phyloP scores from a whole-genome alignment of 2,329 filamentous ascomycete species.

The Aspergillus terreus region DNA sequence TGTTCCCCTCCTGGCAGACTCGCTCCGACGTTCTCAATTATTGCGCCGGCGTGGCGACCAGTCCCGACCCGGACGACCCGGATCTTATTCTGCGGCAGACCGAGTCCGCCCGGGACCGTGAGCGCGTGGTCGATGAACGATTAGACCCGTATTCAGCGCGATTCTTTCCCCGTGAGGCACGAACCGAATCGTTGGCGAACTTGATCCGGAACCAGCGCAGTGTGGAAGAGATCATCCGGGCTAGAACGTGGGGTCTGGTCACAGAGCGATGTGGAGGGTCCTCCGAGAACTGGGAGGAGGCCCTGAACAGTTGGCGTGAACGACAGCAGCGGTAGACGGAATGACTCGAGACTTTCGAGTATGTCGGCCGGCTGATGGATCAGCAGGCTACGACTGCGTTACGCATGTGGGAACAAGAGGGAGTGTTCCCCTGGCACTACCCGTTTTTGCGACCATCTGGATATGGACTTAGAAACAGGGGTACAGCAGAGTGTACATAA shows the following conservation, averaged over 20 bases:
- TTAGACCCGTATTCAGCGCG: slow-evolving; percentile 86
- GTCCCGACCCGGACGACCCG: slow-evolving; percentile 82
- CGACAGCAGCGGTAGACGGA: slow-evolving; percentile 20
- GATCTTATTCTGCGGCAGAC: slow-evolving; percentile 66
- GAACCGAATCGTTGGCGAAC: slow-evolving; percentile 75
- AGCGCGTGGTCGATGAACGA: slow-evolving; percentile 77
- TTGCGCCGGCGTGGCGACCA: slow-evolving; percentile 82
- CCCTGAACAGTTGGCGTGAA: slow-evolving; percentile 60
- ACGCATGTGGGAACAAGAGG: too few relatives aligned
- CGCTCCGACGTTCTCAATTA: slow-evolving; percentile 82
- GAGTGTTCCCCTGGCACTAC: too few relatives aligned
- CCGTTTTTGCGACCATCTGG: too few relatives aligned
- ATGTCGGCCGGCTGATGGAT: too few relatives aligned
- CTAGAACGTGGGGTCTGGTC: slow-evolving; percentile 76
- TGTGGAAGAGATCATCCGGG: slow-evolving; percentile 73
- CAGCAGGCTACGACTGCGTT: too few relatives aligned
- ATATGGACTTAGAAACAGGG: too few relatives aligned
- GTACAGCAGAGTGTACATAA: slow-evolving; percentile 5
- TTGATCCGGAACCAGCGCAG: slow-evolving; percentile 66
- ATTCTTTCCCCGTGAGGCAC: slow-evolving; percentile 70
- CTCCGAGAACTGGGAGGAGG: slow-evolving; percentile 61
- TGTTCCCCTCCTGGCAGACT: slow-evolving; percentile 86
- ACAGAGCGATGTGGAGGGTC: slow-evolving; percentile 67
- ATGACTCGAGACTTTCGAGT: neutral
- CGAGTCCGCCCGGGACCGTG: slow-evolving; percentile 66